Percentiles rank a stretch among this genome's conserved stretches.
Conservation (phyloP, 192 early-diverging fungal genomes). For the Entomortierella beljakovae region DNA sequence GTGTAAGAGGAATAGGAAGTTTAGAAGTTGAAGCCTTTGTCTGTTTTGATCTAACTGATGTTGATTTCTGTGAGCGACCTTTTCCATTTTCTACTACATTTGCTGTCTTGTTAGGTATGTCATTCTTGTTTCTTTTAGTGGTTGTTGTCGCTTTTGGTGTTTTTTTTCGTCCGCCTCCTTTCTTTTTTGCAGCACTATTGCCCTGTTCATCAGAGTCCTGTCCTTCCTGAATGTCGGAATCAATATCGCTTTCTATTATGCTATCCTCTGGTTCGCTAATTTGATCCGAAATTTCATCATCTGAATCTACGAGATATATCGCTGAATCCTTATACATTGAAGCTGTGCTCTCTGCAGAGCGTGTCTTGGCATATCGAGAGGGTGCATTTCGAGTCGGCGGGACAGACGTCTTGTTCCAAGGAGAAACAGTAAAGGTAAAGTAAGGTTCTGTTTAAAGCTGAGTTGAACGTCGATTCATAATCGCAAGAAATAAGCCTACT, state of each 20-base stretch:
- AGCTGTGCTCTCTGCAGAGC: conserved; percentile 35
- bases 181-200: not conserved
- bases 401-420: conserved; percentile 13
- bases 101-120: not conserved
- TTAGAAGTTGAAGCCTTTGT: not conserved
- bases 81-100: conserved; percentile 9
- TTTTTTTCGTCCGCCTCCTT: not conserved
- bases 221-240: not conserved
- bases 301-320: not conserved
- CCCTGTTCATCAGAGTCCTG: conserved; percentile 16
- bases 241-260: conserved; percentile 7
- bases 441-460: not conserved
- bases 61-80: not conserved
- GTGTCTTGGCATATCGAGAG: conserved; percentile 29
- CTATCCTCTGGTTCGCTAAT: conserved; percentile 36
- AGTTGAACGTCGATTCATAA: not conserved
- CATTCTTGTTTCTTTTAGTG: not conserved
- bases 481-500: conserved; percentile 2
- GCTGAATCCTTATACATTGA: conserved; percentile 46
- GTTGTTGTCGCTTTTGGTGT: not conserved
- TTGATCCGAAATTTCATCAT: conserved; percentile 20
- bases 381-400: conserved; percentile 24
- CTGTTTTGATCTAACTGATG: not conserved
- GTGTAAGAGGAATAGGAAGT: not conserved
- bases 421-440: not conserved